phyloP scores from a whole-genome alignment of 305 asterid species.

The Solanum hybrid region DNA sequence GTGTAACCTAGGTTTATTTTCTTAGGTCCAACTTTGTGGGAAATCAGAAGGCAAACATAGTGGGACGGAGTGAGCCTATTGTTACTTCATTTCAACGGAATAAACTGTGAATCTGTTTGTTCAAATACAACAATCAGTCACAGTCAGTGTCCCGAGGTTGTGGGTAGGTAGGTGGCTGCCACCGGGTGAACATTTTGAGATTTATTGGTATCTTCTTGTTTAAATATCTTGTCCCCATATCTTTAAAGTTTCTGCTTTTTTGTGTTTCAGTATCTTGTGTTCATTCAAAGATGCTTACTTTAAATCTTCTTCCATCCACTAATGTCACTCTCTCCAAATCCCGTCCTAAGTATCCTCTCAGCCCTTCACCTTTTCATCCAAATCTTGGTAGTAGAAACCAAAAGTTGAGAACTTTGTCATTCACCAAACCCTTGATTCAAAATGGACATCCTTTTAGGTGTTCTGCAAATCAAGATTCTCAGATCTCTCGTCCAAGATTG shows the following conservation, averaged over 20 bases:
- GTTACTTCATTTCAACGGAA: not conserved
- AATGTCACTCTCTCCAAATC: slow-evolving; percentile 43
- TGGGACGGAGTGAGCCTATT: not conserved
- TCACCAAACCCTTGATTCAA: slow-evolving; percentile 5
- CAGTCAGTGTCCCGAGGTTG: not conserved
- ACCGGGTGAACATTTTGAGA: not conserved
- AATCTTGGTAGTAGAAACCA: slow-evolving; percentile 26
- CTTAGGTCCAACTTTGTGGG: not conserved
- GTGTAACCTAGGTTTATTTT: not conserved
- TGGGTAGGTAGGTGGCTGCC: slow-evolving; percentile 2
- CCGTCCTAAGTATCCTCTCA: slow-evolving; percentile 12
- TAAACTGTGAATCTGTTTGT: not conserved
- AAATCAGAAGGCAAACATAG: not conserved
- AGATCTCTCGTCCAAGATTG: slow-evolving; percentile 48
- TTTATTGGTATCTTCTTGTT: not conserved
- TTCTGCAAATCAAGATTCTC: not conserved
- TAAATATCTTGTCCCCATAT: not conserved
- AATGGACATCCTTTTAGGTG: slow-evolving; percentile 5
- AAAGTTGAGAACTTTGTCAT: slow-evolving; percentile 8
- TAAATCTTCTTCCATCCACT: slow-evolving; percentile 58
- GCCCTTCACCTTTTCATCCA: slow-evolving; percentile 17
- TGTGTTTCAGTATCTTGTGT: not conserved
- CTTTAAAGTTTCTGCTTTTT: not conserved
- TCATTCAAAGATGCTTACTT: slow-evolving; percentile 42
- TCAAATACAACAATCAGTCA: not conserved